Evolutionary conservation across 2,329 filamentous ascomycete genomes (phyloP).

Genomic region (Neofusicoccum sp.): DNA sequence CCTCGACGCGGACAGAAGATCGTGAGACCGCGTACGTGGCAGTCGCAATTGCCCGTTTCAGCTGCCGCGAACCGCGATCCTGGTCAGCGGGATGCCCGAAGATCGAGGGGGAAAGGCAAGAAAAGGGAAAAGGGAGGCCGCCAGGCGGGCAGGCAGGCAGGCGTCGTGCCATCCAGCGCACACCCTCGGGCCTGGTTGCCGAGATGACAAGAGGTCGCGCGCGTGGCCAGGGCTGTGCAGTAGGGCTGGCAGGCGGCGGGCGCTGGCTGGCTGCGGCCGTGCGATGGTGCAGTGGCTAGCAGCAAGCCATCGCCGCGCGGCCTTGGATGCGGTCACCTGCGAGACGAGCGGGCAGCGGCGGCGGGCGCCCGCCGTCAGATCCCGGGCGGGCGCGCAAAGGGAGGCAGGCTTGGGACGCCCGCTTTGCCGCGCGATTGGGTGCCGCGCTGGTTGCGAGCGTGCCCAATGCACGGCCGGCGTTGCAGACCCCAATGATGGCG

Average conservation of each 20-base stretch:
- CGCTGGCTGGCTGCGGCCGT: constrained; percentile 11
- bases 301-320: constrained; percentile 15
- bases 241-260: constrained; percentile 5
- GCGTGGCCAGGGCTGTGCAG: constrained; percentile 9
- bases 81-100: constrained; percentile 16
- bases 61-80: constrained; percentile 14
- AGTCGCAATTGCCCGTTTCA: constrained; percentile 11
- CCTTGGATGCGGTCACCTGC: constrained; percentile 15
- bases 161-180: no score
- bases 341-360: constrained; percentile 1
- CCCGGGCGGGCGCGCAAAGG: background rate
- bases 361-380: constrained; percentile 2
- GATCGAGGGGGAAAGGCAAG: background rate
- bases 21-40: constrained; percentile 17
- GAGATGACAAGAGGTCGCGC: constrained; percentile 6
- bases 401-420: background rate
- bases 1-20: background rate
- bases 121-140: background rate
- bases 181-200: no score
- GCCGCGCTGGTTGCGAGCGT: background rate
- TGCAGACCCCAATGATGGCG: constrained; percentile 11
- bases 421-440: constrained; percentile 14
- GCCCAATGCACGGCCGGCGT: constrained; percentile 10
- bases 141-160: no score
- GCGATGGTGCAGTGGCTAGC: constrained; percentile 12